Conservation (phyloP, 768 basidiomycete species). For the Pleurotus sapidus region DNA sequence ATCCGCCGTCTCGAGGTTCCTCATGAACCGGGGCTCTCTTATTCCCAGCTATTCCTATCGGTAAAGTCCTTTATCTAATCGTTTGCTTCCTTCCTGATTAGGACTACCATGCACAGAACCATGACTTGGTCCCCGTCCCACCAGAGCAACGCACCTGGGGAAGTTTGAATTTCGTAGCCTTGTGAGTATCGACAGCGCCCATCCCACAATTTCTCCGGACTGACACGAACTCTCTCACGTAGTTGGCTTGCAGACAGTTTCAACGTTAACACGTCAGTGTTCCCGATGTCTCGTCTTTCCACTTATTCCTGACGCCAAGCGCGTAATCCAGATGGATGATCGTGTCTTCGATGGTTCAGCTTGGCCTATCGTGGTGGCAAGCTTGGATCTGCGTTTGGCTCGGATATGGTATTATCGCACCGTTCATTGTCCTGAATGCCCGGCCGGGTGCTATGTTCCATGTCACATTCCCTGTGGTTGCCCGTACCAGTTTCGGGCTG, state of each 20-base stretch:
- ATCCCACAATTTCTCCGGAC: background rate
- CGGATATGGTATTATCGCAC: constrained; percentile 55
- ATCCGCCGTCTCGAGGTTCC: constrained; percentile 47
- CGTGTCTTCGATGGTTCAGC: constrained; percentile 69
- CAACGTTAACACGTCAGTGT: constrained; percentile 69
- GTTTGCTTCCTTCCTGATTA: constrained; percentile 3
- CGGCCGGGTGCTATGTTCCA: constrained; percentile 77
- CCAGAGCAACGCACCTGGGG: constrained; percentile 65
- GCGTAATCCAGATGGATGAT: constrained; percentile 66
- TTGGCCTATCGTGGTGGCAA: constrained; percentile 81
- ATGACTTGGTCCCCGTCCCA: constrained; percentile 69
- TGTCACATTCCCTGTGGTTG: constrained; percentile 73
- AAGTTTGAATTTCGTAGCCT: constrained; percentile 62
- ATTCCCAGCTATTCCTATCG: constrained; percentile 55
- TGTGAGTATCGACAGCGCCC: constrained; percentile 34
- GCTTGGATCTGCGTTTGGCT: constrained; percentile 81
- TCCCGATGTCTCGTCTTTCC: background rate
- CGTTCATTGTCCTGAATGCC: constrained; percentile 76
- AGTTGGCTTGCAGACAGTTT: constrained; percentile 84
- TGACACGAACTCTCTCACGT: constrained; percentile 7
- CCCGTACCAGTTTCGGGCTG: constrained; percentile 73
- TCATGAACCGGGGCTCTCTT: constrained; percentile 50
- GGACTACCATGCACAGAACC: constrained; percentile 41
- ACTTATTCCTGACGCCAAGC: background rate
- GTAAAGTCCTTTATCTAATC: constrained; percentile 27